Base-by-base conservation (phyloP, 2,329 filamentous ascomycete genomes). In the Zalaria obscura region DNA sequence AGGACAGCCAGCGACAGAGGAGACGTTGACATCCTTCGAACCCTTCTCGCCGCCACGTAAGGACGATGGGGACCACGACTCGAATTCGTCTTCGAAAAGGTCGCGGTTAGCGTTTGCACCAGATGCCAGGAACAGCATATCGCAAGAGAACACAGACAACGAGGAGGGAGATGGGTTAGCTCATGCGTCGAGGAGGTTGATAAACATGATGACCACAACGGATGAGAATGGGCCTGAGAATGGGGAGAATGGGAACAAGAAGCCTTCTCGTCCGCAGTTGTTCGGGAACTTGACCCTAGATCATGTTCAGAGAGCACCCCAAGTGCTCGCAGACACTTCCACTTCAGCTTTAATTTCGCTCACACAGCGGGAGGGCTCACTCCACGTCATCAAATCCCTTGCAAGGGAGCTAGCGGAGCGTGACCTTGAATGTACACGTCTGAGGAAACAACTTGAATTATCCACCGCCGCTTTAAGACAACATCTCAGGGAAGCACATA, bases 11-110 rank as follows among this genome's bases (percentile, higher is more conserved):
- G 33, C 42, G 18, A 43, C 45, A 37, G 36, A 40, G 25, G 40
- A 43, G 31, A 48, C 43, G 10, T 41, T 48, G 18, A 48, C 46
- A n/a, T 48, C 46, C 1, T 48, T 48, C 32, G 43, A 46, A 31
- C 46, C 46, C 11, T 48, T 48, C 37, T 48, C 46, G 4, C 44
- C 46, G 5, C 46, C 46, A 3, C 7, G 11, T 9, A n/a, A 27
- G 9, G n/a, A 27, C 27, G 25, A 37, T 25, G 35, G 35, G 11
- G 36, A 28, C 5, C 29, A 40, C 11, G 34, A 36, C 5, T 43
- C 41, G 10, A 31, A 37, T 7, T 45, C 38, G n/a, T 48, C 44
- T 25, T 43, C 41, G 10, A 31, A 37, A 9, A 44, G 39, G n/a
- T 48, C 44, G 11, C 39, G 46, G n/a, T 46, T 40, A 9, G 42